Evolutionary conservation across 192 early-diverging fungal species (phyloP).

Genomic region (Podila epicladia): DNA sequence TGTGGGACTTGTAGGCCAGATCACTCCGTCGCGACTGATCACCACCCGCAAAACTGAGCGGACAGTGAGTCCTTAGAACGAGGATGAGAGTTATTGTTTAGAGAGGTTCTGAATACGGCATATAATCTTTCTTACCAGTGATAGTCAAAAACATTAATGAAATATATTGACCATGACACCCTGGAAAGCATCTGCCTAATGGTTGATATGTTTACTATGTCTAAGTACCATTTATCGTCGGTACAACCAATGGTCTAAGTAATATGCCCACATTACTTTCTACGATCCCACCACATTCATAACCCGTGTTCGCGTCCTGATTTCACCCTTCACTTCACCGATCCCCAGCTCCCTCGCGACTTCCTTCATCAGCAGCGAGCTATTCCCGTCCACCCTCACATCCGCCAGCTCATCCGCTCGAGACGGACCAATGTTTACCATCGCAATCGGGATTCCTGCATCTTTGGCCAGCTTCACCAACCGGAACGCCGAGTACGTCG

Average conservation of each 20-base stretch:
- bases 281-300: slow-evolving; percentile 44
- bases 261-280: neutral
- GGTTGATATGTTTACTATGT: no score
- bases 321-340: slow-evolving; percentile 19
- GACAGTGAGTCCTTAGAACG: no score
- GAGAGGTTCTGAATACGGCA: no score
- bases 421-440: slow-evolving; percentile 82
- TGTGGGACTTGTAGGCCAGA: slow-evolving; percentile 32
- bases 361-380: slow-evolving; percentile 44
- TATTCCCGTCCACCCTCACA: slow-evolving; percentile 56
- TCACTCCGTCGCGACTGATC: slow-evolving; percentile 22
- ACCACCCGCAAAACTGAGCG: no score
- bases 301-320: slow-evolving; percentile 4
- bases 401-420: slow-evolving; percentile 72
- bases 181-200: no score
- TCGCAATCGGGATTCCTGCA: slow-evolving; percentile 65
- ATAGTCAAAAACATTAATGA: no score
- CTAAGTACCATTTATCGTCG: no score
- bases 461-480: slow-evolving; percentile 74
- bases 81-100: no score
- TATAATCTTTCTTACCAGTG: no score
- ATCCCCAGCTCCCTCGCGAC: slow-evolving; percentile 26
- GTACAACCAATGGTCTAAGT: neutral
- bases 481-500: slow-evolving; percentile 86
- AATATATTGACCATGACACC: no score